Conservation (phyloP, 768 basidiomycete species). For the Termitomyces eurrhizus region DNA sequence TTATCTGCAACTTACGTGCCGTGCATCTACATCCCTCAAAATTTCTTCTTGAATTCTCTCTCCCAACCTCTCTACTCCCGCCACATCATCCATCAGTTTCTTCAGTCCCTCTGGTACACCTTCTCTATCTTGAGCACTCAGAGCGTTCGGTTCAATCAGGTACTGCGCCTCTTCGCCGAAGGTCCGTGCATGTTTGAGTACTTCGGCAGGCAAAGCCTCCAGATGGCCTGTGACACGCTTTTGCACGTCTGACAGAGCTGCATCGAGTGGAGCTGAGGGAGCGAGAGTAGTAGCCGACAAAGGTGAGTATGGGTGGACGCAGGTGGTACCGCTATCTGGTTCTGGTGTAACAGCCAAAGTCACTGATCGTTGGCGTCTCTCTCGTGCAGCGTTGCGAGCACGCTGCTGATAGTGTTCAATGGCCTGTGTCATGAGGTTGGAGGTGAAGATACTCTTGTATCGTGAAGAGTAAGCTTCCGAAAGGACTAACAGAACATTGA, state of each 20-base stretch:
- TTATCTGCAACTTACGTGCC: slow-evolving; percentile 23
- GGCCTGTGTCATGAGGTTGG: slow-evolving; percentile 39
- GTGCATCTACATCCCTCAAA: slow-evolving; percentile 27
- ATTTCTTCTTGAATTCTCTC: slow-evolving; percentile 29
- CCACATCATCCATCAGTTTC: slow-evolving; percentile 30
- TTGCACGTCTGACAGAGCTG: slow-evolving; percentile 16
- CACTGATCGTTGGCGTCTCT: not conserved
- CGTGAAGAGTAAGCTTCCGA: slow-evolving; percentile 62
- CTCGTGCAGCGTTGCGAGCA: not conserved
- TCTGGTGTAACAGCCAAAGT: not conserved
- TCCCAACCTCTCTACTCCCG: slow-evolving; percentile 27
- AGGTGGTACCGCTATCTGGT: slow-evolving; percentile 6
- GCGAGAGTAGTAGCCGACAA: not conserved
- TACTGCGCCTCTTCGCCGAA: slow-evolving; percentile 31
- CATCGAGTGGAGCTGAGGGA: slow-evolving; percentile 4
- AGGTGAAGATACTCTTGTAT: slow-evolving; percentile 56
- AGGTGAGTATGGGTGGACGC: slow-evolving; percentile 5
- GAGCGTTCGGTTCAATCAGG: slow-evolving; percentile 22
- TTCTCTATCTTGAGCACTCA: slow-evolving; percentile 8
- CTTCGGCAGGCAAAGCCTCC: slow-evolving; percentile 28
- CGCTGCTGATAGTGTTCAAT: slow-evolving; percentile 38
- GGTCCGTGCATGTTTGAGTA: slow-evolving; percentile 25
- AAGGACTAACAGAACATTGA: slow-evolving; percentile 38
- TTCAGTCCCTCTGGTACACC: slow-evolving; percentile 26
- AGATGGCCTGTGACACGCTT: slow-evolving; percentile 21